These are phyloP conservation scores for Lodderomyces oxycetoniae DNA, from an alignment of 1,139 yeast species.

Conservation along the genomic window DNA sequence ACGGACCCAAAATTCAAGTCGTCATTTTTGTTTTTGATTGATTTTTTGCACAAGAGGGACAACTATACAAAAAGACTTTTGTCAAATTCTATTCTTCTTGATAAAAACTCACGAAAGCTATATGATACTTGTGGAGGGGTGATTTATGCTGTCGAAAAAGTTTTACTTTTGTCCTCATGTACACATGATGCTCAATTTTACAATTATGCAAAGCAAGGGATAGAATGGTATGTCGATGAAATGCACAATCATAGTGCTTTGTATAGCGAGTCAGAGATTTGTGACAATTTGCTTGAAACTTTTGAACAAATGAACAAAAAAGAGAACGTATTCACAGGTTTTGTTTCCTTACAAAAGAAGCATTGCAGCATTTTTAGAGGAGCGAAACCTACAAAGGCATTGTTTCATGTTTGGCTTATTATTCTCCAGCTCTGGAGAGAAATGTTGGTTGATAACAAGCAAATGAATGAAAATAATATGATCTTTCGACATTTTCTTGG, in stretches of 20 bases:
- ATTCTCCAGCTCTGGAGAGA: slow-evolving; percentile 54
- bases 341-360: slow-evolving; percentile 71
- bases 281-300: slow-evolving; percentile 37
- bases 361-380: slow-evolving; percentile 52
- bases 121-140: slow-evolving; percentile 19
- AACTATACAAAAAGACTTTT: slow-evolving; percentile 19
- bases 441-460: slow-evolving; percentile 22
- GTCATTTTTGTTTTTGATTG: slow-evolving; percentile 34
- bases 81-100: slow-evolving; percentile 20
- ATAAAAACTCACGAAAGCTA: slow-evolving; percentile 11
- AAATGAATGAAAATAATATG: slow-evolving; percentile 28
- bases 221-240: slow-evolving; percentile 45
- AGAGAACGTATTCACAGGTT: slow-evolving; percentile 62
- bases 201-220: slow-evolving; percentile 45
- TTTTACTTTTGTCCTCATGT: slow-evolving; percentile 46
- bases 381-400: slow-evolving; percentile 55
- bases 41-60: slow-evolving; percentile 25
- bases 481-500: slow-evolving; percentile 61
- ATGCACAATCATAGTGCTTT: slow-evolving; percentile 11
- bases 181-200: slow-evolving; percentile 57
- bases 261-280: slow-evolving; percentile 9
- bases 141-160: slow-evolving; percentile 37
- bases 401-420: slow-evolving; percentile 58
- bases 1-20: slow-evolving; percentile 38
- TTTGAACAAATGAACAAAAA: slow-evolving; percentile 51